Evolutionary conservation across 305 asterid species (phyloP).

Genomic region (Withania somnifera): DNA sequence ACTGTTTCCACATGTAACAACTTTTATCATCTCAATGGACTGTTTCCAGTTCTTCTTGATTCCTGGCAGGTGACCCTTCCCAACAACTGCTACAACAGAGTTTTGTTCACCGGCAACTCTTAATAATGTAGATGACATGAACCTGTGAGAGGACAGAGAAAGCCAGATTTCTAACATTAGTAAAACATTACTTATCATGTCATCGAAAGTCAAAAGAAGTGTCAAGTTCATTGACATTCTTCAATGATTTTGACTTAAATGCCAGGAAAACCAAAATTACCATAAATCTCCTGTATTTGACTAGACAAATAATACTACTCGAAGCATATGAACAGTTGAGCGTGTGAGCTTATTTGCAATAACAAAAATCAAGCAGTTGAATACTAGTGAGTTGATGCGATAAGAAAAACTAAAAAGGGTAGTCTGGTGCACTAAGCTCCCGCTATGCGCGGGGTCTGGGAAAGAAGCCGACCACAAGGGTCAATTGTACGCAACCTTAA

Average conservation of each 20-base stretch:
- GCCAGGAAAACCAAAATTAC: neutral
- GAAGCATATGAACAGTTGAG: neutral
- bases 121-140: conserved; percentile 67
- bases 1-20: neutral
- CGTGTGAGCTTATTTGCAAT: neutral
- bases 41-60: conserved; percentile 74
- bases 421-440: too few relatives aligned
- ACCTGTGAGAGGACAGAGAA: conserved; percentile 31
- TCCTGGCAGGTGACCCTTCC: conserved; percentile 84
- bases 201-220: neutral
- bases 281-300: neutral
- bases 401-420: too few relatives aligned
- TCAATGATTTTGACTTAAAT: neutral
- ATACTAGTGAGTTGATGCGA: neutral
- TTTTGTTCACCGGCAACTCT: conserved; percentile 59
- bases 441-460: too few relatives aligned
- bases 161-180: neutral
- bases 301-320: neutral
- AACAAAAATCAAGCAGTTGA: neutral
- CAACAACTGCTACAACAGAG: conserved; percentile 91
- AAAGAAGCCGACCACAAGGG: too few relatives aligned
- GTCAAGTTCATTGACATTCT: neutral
- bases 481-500: too few relatives aligned
- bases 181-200: neutral
- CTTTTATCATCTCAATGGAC: conserved; percentile 52